These are phyloP conservation scores for Halenospora varia DNA, from an alignment of 495 filamentous ascomycete species.

Conservation along the genomic window DNA sequence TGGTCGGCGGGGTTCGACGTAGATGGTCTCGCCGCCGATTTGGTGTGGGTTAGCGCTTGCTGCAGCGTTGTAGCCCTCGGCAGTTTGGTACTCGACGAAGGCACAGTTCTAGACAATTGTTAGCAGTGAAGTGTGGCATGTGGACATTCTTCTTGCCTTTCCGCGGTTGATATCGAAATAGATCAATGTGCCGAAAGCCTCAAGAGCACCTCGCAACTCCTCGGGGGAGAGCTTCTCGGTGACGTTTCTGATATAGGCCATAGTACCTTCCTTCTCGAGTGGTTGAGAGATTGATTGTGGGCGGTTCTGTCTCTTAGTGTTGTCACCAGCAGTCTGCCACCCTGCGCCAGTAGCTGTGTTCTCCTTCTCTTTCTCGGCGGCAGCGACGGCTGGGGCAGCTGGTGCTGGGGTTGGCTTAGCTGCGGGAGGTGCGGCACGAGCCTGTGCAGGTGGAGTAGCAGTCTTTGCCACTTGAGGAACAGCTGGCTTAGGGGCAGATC, in stretches of 20 bases:
- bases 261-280: constrained; percentile 61
- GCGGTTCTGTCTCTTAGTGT: constrained; percentile 76
- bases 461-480: constrained; percentile 34
- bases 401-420: constrained; percentile 9
- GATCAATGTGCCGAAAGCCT: constrained; percentile 70
- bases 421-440: constrained; percentile 21
- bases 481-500: constrained; percentile 38
- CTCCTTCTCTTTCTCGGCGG: constrained; percentile 21
- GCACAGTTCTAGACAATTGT: constrained; percentile 74
- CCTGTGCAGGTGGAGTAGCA: constrained; percentile 24
- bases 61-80: constrained; percentile 75
- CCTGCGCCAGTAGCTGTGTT: constrained; percentile 35
- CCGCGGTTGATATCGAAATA: constrained; percentile 85
- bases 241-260: constrained; percentile 92
- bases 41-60: constrained; percentile 80
- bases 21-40: constrained; percentile 73
- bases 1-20: constrained; percentile 83
- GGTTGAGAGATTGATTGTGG: constrained; percentile 46
- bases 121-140: constrained; percentile 8
- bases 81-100: constrained; percentile 85
- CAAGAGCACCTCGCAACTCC: constrained; percentile 60
- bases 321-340: constrained; percentile 80
- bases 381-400: constrained; percentile 36
- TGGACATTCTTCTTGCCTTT: constrained; percentile 58
- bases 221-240: constrained; percentile 73